These are phyloP conservation scores for Neonectria neomacrospora DNA, from an alignment of 2,329 filamentous ascomycete species.

Conservation along the genomic window DNA sequence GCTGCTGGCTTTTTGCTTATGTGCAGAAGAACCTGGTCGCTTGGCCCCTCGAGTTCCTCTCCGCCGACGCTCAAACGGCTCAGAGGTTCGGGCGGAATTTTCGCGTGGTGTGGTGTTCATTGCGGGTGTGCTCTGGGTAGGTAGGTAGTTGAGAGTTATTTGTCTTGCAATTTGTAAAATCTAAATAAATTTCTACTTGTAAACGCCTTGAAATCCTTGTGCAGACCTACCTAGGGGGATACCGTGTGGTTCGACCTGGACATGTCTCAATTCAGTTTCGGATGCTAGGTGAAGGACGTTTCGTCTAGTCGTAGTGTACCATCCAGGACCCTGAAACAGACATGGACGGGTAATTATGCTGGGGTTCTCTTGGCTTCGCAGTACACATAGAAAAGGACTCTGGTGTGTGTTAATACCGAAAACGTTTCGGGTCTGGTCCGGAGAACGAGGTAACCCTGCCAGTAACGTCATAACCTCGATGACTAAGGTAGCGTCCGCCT, in stretches of 20 bases:
- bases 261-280: not conserved
- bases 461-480: not conserved
- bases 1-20: not conserved
- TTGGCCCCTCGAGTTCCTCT: slow-evolving; percentile 18
- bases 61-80: not conserved
- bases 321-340: not conserved
- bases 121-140: not conserved
- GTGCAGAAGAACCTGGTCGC: not conserved
- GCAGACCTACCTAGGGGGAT: too few relatives aligned
- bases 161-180: not conserved
- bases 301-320: not conserved
- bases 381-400: too few relatives aligned
- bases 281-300: not conserved
- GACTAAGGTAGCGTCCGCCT: too few relatives aligned
- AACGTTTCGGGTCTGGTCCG: too few relatives aligned
- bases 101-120: not conserved
- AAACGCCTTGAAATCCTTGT: too few relatives aligned
- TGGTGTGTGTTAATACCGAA: too few relatives aligned
- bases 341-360: too few relatives aligned
- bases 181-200: not conserved
- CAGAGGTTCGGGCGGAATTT: not conserved
- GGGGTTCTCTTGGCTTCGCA: too few relatives aligned
- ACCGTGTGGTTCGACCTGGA: not conserved
- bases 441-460: not conserved
- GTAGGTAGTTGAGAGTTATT: not conserved